Conservation (phyloP, 73 alveolate genomes). For the Symbiodinium natans region DNA sequence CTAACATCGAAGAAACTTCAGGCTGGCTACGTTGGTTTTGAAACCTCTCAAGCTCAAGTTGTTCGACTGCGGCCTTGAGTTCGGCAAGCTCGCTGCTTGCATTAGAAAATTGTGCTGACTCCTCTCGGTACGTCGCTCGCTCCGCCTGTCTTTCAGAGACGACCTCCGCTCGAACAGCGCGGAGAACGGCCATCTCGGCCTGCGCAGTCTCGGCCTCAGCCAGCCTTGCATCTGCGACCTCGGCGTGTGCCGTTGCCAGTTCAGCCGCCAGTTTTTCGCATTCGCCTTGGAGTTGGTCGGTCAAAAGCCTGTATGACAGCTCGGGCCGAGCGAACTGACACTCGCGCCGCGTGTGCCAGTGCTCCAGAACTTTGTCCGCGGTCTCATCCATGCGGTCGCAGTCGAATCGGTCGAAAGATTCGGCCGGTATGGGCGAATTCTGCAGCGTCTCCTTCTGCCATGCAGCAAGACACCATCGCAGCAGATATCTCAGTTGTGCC, state of each 20-base stretch:
- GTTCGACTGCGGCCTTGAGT: background rate
- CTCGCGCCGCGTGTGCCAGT: background rate
- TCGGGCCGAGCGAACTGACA: background rate
- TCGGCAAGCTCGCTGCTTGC: slow-evolving; percentile 23
- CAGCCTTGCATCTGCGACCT: background rate
- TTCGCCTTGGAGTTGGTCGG: too few relatives aligned
- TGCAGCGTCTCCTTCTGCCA: too few relatives aligned
- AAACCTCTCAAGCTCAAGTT: too few relatives aligned
- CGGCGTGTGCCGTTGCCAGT: background rate
- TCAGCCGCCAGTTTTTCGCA: too few relatives aligned
- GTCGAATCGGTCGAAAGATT: too few relatives aligned
- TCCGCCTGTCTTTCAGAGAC: slow-evolving; percentile 7
- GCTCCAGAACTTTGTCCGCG: background rate
- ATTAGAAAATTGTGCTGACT: background rate
- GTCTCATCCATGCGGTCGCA: background rate
- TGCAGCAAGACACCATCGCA: too few relatives aligned
- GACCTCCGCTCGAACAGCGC: background rate
- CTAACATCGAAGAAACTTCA: too few relatives aligned
- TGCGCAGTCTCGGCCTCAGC: background rate
- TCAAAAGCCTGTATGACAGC: too few relatives aligned
- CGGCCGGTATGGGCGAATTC: too few relatives aligned
- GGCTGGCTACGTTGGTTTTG: too few relatives aligned
- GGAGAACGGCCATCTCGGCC: background rate
- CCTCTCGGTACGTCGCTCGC: background rate
- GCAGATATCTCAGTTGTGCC: too few relatives aligned